Evolutionary conservation across 257 asterid species (phyloP), one percentile per base, ranked within the genome.

Genomic region (Osmanthus fragrans): DNA sequence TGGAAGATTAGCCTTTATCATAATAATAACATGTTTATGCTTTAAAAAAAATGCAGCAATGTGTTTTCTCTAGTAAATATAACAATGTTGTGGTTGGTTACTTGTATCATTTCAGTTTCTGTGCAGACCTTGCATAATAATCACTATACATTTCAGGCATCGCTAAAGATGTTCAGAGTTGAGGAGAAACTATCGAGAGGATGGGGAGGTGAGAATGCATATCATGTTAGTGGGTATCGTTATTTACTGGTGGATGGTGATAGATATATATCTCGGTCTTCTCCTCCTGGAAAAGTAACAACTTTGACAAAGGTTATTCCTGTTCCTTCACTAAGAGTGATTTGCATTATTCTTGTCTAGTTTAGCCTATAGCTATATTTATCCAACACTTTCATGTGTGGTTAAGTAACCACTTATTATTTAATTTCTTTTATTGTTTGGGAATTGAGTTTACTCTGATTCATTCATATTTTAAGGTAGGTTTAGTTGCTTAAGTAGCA

Each of bases 201-300:
- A 51, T 96, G 98, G 98, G 99, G 90, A 71, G 99, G 99, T 42
- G 98, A 96, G 86, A 93, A 93, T 82, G 99, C 99, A 21, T 96
- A 96, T 85, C 99, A 96, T 60, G 99, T 96, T 71, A 84, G 95
- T 84, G 97, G 98, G 65, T 96, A 93, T 79, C 97, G 98, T 56
- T 96, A 96, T 83, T 85, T 96, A 82, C 88, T 96, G 80, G 90
- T 92, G 82, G 99, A 93, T 83, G 91, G 92, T 63, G 97, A 96
- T 80, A 88, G 89, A 87, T 74, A 37, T 75, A 76, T 83, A 77
- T 93, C 99, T 67, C 89, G 99, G 86, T 92, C 97, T 68, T 92
- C 99, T 82, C 99, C 99, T 21, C 94, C 97, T 23, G 99, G 98
- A 80, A 96, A 96, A 96, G 96, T 93, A 74, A 86, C 99, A 34